A percentile compares a stretch with the other conserved stretches of the same genome.
These are phyloP conservation scores for Candida easanensis DNA, from an alignment of 805 yeast genomes.

Conservation along the genomic window DNA sequence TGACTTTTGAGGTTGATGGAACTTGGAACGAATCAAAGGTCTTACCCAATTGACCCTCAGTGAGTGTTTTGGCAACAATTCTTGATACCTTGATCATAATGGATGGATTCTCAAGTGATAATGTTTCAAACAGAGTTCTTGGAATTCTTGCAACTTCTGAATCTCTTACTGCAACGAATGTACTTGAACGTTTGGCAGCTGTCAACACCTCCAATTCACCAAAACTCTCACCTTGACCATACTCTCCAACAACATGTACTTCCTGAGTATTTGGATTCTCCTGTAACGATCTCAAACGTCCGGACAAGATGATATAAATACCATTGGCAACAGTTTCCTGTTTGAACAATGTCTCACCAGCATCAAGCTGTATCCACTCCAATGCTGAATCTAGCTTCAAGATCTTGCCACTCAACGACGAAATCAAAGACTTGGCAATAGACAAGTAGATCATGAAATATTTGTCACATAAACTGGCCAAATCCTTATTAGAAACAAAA, in stretches of 20 bases:
- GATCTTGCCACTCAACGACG: constrained; percentile 63
- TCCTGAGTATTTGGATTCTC: constrained; percentile 26
- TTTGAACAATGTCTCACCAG: constrained; percentile 75
- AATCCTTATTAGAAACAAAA: constrained; percentile 56
- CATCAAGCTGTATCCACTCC: constrained; percentile 92
- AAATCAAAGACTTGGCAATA: constrained; percentile 69
- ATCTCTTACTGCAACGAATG: constrained; percentile 85
- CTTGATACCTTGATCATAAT: constrained; percentile 88
- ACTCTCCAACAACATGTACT: constrained; percentile 57
- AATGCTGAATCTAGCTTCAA: constrained; percentile 83
- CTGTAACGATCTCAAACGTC: constrained; percentile 66
- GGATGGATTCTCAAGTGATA: constrained; percentile 82
- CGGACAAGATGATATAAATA: constrained; percentile 84
- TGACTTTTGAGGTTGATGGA: constrained; percentile 29
- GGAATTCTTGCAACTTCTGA: constrained; percentile 94
- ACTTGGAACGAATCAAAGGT: constrained; percentile 21
- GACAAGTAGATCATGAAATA: constrained; percentile 74
- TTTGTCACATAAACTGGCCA: constrained; percentile 68
- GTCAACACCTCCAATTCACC: constrained; percentile 95
- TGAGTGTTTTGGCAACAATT: constrained; percentile 67
- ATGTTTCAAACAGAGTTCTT: constrained; percentile 78
- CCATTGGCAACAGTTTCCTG: constrained; percentile 91
- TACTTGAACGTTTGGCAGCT: constrained; percentile 62
- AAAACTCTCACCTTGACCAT: constrained; percentile 90
- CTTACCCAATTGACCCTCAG: constrained; percentile 15